Conservation (phyloP, 306 rosid species). For the Vicia faba region DNA sequence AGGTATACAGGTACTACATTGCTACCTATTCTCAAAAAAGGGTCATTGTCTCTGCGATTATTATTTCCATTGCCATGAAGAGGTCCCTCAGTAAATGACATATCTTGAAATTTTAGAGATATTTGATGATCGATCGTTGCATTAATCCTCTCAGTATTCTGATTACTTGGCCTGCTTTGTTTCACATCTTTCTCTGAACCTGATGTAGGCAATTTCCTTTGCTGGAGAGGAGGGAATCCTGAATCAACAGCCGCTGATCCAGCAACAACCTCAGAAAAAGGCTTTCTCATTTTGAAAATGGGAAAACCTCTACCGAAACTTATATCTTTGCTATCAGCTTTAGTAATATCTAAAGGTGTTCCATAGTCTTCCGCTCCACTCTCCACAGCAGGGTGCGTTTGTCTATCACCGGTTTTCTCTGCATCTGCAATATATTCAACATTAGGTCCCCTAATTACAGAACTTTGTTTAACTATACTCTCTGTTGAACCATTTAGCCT, state of each 20-base stretch:
- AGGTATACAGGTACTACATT: conserved; percentile 68
- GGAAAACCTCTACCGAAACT: conserved; percentile 76
- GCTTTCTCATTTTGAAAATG: conserved; percentile 72
- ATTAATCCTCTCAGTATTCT: conserved; percentile 46
- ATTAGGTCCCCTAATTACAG: conserved; percentile 43
- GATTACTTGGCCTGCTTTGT: conserved; percentile 57
- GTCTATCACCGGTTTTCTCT: conserved; percentile 42
- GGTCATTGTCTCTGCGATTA: conserved; percentile 47
- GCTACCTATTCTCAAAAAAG: conserved; percentile 72
- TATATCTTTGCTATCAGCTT: conserved; percentile 57
- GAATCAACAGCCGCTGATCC: conserved; percentile 71
- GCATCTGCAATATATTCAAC: conserved; percentile 49
- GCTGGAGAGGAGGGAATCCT: conserved; percentile 87
- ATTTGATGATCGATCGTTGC: conserved; percentile 43
- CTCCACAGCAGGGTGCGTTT: conserved; percentile 46
- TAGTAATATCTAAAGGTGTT: conserved; percentile 48
- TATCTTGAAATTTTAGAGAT: conserved; percentile 52
- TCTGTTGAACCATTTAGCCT: conserved; percentile 45
- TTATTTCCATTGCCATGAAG: conserved; percentile 42
- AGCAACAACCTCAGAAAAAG: conserved; percentile 96
- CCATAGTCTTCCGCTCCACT: conserved; percentile 50
- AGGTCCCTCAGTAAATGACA: conserved; percentile 44
- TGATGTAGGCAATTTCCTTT: conserved; percentile 52
- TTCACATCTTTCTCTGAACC: conserved; percentile 60
- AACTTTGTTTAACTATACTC: conserved; percentile 44